Evolutionary conservation across 2,329 filamentous ascomycete species (phyloP), one percentile per base, ranked within the genome.

Genomic region (Hymenoscyphus linearis): DNA sequence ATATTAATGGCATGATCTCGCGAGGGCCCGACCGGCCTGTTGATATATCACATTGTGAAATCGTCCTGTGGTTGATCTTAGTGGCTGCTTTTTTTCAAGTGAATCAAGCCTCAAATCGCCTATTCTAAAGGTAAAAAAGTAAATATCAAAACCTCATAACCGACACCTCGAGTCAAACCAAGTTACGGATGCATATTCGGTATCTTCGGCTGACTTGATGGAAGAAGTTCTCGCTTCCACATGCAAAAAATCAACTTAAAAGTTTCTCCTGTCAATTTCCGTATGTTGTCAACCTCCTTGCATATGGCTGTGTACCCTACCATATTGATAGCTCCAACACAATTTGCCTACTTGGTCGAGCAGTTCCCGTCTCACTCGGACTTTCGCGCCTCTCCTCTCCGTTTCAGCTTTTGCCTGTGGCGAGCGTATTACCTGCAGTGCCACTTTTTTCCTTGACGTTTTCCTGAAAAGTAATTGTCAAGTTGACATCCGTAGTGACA

Each of bases 331-430:
- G 34, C 18, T 13, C 35, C 18, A 26, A 50, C 60, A 55, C 60
- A 60, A 62, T 60, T 56, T 13, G 10, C 54, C 54, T 18, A 47
- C 40, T 52, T 47, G 13, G 27, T 13, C 27, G 10, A 47, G 26
- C 40, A 26, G 25, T 50, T 55, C 52, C 35, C 31, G 64, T 65
- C 54, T 18, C 40, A 65, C 60, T 52, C 64, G 64, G 63, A 36
- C 36, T 47, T 59, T 53, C 25, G 60, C 57, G 57, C 27, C 34
- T 25, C 13, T 37, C 18, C 7, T 57, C 55, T 57, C 55, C 18
- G 53, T 60, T 59, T 57, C 60, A 59, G 50, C 58, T 54, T 27
- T 25, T 34, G 35, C 26, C 14, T 22, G 57, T 55, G 13, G 34
- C 47, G 44, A 40, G 25, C n/a, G 36, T 47, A 34, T 55, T 34